Evolutionary conservation across 2,329 filamentous ascomycete genomes (phyloP), one percentile per base, ranked within the genome.

Genomic region (Epichloe uncinata): DNA sequence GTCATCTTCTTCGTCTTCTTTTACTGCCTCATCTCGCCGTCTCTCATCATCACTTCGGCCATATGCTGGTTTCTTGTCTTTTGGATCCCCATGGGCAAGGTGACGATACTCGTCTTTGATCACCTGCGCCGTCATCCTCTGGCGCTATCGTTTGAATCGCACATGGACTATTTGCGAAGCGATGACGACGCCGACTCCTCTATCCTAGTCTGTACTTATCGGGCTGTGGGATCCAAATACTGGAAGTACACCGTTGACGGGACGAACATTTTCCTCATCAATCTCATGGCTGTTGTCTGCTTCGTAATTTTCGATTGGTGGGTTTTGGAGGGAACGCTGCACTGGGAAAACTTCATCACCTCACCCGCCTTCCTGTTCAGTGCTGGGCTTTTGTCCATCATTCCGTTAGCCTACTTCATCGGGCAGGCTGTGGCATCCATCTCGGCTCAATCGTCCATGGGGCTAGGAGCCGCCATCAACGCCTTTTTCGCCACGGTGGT

Each of bases 231-330:
- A 12, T 75, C 82, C 57, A 91, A 91, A 66, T 98, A 98, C 72
- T 98, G 94, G 91, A 98, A 98, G 69, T 98, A 98, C 69, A 98
- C 93, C 4, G 76, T 98, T 52, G 93, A 98, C 63, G 94, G 93
- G 50, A 98, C 93, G 53, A 98, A 98, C 69, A 95, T 98, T 63
- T 97, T 98, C 70, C 80, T 98, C 57, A 96, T 98, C 73, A 98
- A 98, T 65, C 78, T 98, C 51, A 87, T 97, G 70, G 85, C 81
- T 12, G 79, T 98, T 16, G 93, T 98, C n/a, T 71, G 87, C 22
- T 96, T 98, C 62, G 86, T 91, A 61, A 94, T 98, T 54, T 80
- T 95, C 56, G 93, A 98, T 71, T 97, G 91, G 75, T 82, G 82
- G 52, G 74, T 98, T 22, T 73, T 98, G 26, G 77, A 82, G 35